Evolutionary conservation across 495 filamentous ascomycete species (phyloP).

Genomic region (Barbatosphaeria neglecta): DNA sequence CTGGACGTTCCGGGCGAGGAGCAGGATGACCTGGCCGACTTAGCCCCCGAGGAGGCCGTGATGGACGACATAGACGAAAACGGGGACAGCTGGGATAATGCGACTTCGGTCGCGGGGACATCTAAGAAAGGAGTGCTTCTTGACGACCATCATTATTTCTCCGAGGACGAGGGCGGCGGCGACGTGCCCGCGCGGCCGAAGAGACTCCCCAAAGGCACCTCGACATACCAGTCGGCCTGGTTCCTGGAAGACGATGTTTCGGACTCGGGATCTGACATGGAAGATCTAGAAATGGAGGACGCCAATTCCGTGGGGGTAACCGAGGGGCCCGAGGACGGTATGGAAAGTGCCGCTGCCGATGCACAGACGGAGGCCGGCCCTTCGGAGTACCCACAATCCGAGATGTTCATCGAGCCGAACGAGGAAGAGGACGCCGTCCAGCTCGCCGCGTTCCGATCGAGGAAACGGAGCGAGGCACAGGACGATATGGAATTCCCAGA

Average conservation of each 20-base stretch:
- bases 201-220: slow-evolving; percentile 80
- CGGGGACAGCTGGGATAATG: slow-evolving; percentile 43
- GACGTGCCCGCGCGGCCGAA: slow-evolving; percentile 40
- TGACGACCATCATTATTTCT: slow-evolving; percentile 97
- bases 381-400: slow-evolving; percentile 81
- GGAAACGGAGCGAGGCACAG: slow-evolving; percentile 62
- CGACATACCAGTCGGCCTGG: slow-evolving; percentile 89
- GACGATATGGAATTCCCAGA: slow-evolving; percentile 95
- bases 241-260: slow-evolving; percentile 69
- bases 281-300: slow-evolving; percentile 65
- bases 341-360: slow-evolving; percentile 56
- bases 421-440: slow-evolving; percentile 76
- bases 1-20: slow-evolving; percentile 62
- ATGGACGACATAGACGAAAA: slow-evolving; percentile 57
- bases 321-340: slow-evolving; percentile 55
- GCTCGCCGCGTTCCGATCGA: slow-evolving; percentile 65
- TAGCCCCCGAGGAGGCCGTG: slow-evolving; percentile 70
- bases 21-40: slow-evolving; percentile 66
- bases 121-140: slow-evolving; percentile 68
- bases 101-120: slow-evolving; percentile 31
- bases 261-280: slow-evolving; percentile 74
- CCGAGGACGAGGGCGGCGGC: slow-evolving; percentile 61
- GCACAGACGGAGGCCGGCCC: slow-evolving; percentile 67
- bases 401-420: slow-evolving; percentile 79
- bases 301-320: slow-evolving; percentile 38